phyloP scores from a whole-genome alignment of 352 stramenopile genomes.

The Globisporangium orthogonon region DNA sequence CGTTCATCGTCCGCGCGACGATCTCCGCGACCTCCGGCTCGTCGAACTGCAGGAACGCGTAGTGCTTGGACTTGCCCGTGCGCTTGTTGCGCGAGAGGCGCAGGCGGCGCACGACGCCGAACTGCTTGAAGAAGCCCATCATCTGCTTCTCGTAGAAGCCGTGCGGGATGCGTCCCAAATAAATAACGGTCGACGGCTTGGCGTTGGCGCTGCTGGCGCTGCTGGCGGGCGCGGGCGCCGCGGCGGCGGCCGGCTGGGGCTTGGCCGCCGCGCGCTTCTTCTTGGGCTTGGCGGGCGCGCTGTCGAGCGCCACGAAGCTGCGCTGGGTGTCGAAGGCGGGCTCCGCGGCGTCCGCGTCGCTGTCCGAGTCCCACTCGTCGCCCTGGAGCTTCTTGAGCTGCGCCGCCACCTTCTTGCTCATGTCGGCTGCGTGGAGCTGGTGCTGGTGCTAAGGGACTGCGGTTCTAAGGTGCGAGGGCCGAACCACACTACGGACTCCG shows the following conservation, averaged over 20 bases:
- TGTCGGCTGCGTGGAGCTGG: conserved; percentile 9
- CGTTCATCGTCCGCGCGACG: conserved; percentile 93
- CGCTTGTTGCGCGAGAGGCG: conserved; percentile 94
- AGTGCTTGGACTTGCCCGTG: conserved; percentile 92
- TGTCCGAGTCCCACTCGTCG: conserved; percentile 84
- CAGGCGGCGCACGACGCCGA: conserved; percentile 89
- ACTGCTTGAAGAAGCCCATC: conserved; percentile 94
- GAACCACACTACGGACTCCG: too few relatives aligned
- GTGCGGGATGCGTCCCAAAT: conserved; percentile 94
- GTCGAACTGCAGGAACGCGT: conserved; percentile 95
- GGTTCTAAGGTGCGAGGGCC: too few relatives aligned
- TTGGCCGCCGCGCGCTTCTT: conserved; percentile 41
- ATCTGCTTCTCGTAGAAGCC: conserved; percentile 97
- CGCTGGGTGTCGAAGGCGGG: conserved; percentile 33
- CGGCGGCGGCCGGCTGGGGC: conserved; percentile 21
- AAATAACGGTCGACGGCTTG: conserved; percentile 89
- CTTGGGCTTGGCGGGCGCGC: conserved; percentile 3
- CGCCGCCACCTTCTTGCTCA: conserved; percentile 72
- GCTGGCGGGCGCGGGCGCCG: conserved; percentile 5
- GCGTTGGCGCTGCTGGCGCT: conserved; percentile 20
- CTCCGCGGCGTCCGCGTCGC: conserved; percentile 38
- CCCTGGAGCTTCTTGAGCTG: conserved; percentile 79
- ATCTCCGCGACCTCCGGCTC: conserved; percentile 90
- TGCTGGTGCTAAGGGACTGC: too few relatives aligned
- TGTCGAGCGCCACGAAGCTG: conserved; percentile 50